Evolutionary conservation across 2,329 filamentous ascomycete species (phyloP), one percentile per base, ranked within the genome.

Genomic region (Fusarium ambrosium): DNA sequence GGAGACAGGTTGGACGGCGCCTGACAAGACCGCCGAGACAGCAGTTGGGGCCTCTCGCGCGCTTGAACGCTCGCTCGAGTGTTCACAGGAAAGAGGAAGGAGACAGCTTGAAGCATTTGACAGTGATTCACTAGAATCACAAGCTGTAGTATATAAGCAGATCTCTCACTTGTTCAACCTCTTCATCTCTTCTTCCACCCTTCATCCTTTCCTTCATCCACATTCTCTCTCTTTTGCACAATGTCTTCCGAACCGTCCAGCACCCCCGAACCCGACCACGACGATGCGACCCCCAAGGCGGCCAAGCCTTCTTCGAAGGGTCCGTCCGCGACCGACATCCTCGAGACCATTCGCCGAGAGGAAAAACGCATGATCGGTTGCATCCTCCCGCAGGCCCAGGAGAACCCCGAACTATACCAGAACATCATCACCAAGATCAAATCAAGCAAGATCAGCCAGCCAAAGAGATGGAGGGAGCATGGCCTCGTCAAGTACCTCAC

Each of bases 1-100:
- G 56, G 51, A 7, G 10, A 20, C 48, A 22, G 36, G 41, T 53
- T 43, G 2, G 43, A 36, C 22, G n/a, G 39, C 64, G 43, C 55
- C 9, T 3, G 37, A 24, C 58, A 74, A 74, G 20, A 32, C 22
- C 68, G 68, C 41, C 32, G n/a, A 32, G 45, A 64, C 61, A 7
- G 64, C 22, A 18, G 11, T 16, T n/a, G 24, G 58, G 56, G 71
- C 34, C 34, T 20, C 2, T 2, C 14, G 51, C 29, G 16, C 64
- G 34, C 43, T 51, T n/a, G 32, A 32, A 55, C 64, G 22, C 22
- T 56, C 29, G 22, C 32, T 36, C 20, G 32, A 24, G 55, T 24
- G 32, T 36, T 24, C 14, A 62, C 32, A n/a, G 29, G 24, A 62
- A 45, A 16, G 13, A 14, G 11, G 29, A 36, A 16, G 20, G 27